A percentile compares a stretch with the other conserved stretches of the same genome.
phyloP scores from a whole-genome alignment of 148 eudicot species.

The Amaranthus hypochondriacus region DNA sequence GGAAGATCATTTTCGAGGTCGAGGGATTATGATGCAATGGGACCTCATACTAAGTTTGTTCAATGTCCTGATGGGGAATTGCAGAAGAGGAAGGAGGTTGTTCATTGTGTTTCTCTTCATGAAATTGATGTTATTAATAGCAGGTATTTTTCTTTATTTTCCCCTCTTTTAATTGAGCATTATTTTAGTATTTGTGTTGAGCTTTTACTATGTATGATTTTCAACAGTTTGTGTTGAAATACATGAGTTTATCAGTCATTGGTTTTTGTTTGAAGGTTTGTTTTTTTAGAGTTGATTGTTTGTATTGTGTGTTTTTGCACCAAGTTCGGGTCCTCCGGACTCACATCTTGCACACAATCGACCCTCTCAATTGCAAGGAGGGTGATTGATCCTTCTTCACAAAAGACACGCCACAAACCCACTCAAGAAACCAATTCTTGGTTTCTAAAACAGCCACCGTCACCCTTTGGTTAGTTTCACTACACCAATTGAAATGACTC shows the following conservation, averaged over 20 bases:
- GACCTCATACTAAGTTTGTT: conserved; percentile 83
- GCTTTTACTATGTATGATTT: background rate
- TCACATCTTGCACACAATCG: too few species aligned
- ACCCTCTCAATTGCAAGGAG: too few species aligned
- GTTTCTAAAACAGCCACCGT: too few species aligned
- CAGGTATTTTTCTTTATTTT: conserved; percentile 41
- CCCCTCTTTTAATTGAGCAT: background rate
- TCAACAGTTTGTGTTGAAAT: background rate
- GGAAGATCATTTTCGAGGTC: conserved; percentile 88
- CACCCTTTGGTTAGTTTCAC: too few species aligned
- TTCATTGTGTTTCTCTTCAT: conserved; percentile 91
- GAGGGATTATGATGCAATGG: conserved; percentile 94
- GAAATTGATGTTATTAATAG: conserved; percentile 98
- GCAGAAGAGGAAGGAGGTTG: conserved; percentile 97
- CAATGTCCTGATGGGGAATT: conserved; percentile 98
- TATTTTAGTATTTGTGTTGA: conserved; percentile 5
- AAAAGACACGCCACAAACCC: too few species aligned
- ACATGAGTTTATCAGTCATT: background rate
- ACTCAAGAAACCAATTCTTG: too few species aligned
- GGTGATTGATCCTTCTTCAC: too few species aligned
- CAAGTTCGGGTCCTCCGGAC: too few species aligned
- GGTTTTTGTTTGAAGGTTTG: background rate
- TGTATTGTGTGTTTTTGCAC: background rate
- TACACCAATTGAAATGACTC: too few species aligned
- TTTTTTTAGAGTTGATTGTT: background rate